Base-by-base conservation (phyloP, 2,329 filamentous ascomycete genomes). In the Fusarium mexicanum region DNA sequence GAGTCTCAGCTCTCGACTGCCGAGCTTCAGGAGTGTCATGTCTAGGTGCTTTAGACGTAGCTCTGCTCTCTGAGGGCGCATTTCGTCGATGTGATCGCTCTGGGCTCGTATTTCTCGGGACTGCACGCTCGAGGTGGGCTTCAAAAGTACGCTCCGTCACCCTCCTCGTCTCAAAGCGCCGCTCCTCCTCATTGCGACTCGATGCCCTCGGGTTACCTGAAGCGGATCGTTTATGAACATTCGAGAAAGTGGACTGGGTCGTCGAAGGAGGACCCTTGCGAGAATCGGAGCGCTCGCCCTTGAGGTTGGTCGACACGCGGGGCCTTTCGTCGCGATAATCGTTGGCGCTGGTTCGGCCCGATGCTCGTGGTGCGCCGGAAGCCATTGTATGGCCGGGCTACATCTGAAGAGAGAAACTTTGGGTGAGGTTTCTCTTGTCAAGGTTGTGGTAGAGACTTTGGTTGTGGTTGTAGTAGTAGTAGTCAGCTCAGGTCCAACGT, bases 121-220 rank as follows among this genome's bases (percentile, higher is more conserved):
- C 86, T 63, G 91, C 80, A 62, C 89, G 90, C 78, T 94, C 92
- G 65, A 89, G 85, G 29, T 90, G 91, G 51, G 90, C 90, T 68
- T 91, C 86, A 62, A 81, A 89, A 79, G 77, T 86, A 79, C 78
- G 86, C 81, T 92, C 90, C 13, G 87, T 90, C 38, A 83, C 77
- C 78, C 88, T 85, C 71, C 89, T 83, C 79, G 90, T 87, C 71
- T 90, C 87, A 65, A 83, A 81, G n/a, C 81, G 79, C 24, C 83
- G 76, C 66, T 85, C 83, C 24, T 82, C 85, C 38, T 85, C 80
- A 47, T 80, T 81, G 73, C 86, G 85, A 79, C 84, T 88, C 24
- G 82, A 80, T 83, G 69, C 83, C 58, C 90, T 85, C 4, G 88
- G 86, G 67, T 89, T 89, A 17, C 87, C 87, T 20, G 90, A 92